phyloP scores from a whole-genome alignment of 202 grass and related monocot species.

The Panicum hallii region DNA sequence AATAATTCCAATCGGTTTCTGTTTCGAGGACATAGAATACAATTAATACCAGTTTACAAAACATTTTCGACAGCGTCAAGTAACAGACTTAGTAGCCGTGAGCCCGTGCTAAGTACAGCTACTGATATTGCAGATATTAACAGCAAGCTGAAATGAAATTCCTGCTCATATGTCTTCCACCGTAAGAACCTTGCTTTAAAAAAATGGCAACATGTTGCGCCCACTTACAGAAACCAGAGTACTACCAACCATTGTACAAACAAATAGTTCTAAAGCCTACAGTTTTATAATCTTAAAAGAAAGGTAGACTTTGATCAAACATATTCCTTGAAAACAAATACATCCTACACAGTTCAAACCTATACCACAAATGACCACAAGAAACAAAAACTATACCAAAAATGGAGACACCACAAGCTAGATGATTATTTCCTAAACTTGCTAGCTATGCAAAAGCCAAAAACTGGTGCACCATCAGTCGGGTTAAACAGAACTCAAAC shows the following conservation, averaged over 20 bases:
- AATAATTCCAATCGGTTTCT: constrained; percentile 99
- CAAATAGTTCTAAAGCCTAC: constrained; percentile 5
- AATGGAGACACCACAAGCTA: neutral
- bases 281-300: constrained; percentile 5
- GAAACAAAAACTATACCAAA: constrained; percentile 11
- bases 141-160: constrained; percentile 17
- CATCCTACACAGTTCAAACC: neutral
- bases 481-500: constrained; percentile 11
- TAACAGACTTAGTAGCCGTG: constrained; percentile 15
- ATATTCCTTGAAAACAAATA: constrained; percentile 10
- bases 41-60: constrained; percentile 39
- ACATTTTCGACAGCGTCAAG: neutral
- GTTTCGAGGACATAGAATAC: constrained; percentile 44
- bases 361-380: constrained; percentile 15
- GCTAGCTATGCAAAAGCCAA: constrained; percentile 10
- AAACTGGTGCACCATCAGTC: neutral
- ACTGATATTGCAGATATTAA: constrained; percentile 32
- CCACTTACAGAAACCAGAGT: neutral
- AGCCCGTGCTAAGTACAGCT: neutral
- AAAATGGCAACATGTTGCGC: neutral
- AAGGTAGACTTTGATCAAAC: constrained; percentile 12
- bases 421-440: constrained; percentile 8
- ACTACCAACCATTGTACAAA: constrained; percentile 7
- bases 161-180: neutral
- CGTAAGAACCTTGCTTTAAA: neutral